Evolutionary conservation across 2,329 filamentous ascomycete species (phyloP).

Genomic region (Taxawa tesnikishii): DNA sequence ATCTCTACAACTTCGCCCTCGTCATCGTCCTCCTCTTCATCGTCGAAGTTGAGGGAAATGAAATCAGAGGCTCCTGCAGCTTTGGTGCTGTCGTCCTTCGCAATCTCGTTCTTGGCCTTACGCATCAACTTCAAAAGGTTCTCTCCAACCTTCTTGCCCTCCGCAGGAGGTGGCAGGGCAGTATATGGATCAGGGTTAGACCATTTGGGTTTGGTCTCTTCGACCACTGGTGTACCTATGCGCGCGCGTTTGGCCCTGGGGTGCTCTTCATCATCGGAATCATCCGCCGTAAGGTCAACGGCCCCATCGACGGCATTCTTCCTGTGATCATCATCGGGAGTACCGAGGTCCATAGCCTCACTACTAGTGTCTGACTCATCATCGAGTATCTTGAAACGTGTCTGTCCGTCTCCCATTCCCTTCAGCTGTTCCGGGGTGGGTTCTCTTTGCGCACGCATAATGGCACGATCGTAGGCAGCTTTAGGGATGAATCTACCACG

Average conservation of each 20-base stretch:
- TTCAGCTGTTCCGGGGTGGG: conserved; percentile 31
- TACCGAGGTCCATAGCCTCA: conserved; percentile 18
- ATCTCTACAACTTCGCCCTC: conserved; percentile 26
- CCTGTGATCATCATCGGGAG: conserved; percentile 8
- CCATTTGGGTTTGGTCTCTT: conserved; percentile 56
- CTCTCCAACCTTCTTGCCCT: conserved; percentile 59
- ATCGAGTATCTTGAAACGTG: conserved; percentile 28
- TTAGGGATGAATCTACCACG: conserved; percentile 12
- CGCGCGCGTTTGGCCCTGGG: conserved; percentile 18
- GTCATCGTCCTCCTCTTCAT: conserved; percentile 29
- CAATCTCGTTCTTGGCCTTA: conserved; percentile 64
- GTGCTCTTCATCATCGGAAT: conserved; percentile 12
- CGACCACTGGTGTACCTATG: conserved; percentile 8
- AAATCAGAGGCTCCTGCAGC: conserved; percentile 56
- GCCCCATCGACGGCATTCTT: conserved; percentile 11
- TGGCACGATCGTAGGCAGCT: conserved; percentile 29
- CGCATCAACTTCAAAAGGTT: conserved; percentile 87
- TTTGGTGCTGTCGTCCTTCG: conserved; percentile 27
- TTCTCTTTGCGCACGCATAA: conserved; percentile 27
- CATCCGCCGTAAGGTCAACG: conserved; percentile 9
- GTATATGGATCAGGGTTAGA: conserved; percentile 95
- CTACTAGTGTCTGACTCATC: conserved; percentile 26
- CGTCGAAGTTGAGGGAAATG: conserved; percentile 68
- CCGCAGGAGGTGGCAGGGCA: conserved; percentile 67
- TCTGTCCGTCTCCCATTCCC: conserved; percentile 28